phyloP scores from a whole-genome alignment of 768 basidiomycete species.

The Antrodiella citrinella region DNA sequence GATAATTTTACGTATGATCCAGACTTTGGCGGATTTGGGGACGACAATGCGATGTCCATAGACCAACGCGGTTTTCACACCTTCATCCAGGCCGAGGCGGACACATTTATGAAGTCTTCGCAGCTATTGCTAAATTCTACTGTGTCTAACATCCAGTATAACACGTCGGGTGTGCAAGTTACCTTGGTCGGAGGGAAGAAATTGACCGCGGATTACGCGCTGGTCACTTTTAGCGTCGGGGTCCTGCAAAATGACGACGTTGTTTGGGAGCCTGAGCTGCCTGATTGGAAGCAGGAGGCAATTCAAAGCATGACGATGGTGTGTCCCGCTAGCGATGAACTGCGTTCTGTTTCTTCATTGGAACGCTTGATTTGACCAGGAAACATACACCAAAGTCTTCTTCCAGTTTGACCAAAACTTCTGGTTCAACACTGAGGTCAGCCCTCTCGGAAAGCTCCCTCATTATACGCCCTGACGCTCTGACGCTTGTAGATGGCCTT shows the following conservation, averaged over 20 bases:
- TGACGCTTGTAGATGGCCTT: conserved; percentile 36
- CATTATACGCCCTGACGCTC: no score
- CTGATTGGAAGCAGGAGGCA: conserved; percentile 56
- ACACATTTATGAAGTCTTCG: conserved; percentile 38
- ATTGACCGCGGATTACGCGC: conserved; percentile 45
- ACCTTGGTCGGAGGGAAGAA: conserved; percentile 34
- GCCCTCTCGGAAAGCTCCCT: background rate
- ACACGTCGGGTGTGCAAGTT: conserved; percentile 37
- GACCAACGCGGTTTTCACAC: conserved; percentile 56
- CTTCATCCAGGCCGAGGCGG: conserved; percentile 49
- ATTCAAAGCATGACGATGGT: conserved; percentile 58
- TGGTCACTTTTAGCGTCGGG: conserved; percentile 62
- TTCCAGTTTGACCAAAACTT: conserved; percentile 55
- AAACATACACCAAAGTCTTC: conserved; percentile 63
- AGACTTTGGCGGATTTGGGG: conserved; percentile 49
- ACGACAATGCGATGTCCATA: conserved; percentile 41
- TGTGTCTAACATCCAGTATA: conserved; percentile 41
- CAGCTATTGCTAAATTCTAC: conserved; percentile 44
- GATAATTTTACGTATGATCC: conserved; percentile 53
- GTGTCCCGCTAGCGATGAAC: no score
- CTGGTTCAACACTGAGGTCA: conserved; percentile 43
- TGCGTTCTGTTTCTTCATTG: background rate
- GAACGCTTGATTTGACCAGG: no score
- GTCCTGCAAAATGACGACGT: conserved; percentile 61
- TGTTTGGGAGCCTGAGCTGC: conserved; percentile 44